Evolutionary conservation across 768 basidiomycete species (phyloP), one percentile per base, ranked within the genome.

Genomic region (Boletus reticulatus): DNA sequence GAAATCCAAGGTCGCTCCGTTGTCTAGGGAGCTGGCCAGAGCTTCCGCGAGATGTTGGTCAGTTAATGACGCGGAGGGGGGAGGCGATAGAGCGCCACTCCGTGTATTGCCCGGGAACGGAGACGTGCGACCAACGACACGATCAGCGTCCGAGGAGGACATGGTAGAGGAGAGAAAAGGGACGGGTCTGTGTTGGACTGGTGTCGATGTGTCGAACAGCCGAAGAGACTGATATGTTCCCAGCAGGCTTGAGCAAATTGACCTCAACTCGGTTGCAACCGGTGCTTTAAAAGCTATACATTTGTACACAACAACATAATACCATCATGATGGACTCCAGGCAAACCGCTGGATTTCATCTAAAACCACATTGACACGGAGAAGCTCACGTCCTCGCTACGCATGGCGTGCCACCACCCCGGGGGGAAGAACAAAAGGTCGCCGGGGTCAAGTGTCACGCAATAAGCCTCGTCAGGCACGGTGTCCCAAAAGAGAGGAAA

Each of bases 401-500:
- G 82, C 89, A 93, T 90, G 17, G 87, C 88, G 70, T 96, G 93
- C 93, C 93, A 96, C 93, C 93, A 96, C 29, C 90, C 86, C 5
- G 90, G 88, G 19, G 96, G 96, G 61, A 98, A 87, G 67, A 90
- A 89, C 43, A 98, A 74, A 43, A 95, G 53, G 71, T 98, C 96
- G 0, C 95, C 96, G 1, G 94, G 86, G 51, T 78, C 74, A 2
- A 98, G 76, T 1, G 83, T 84, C 32, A 80, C 81, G 46, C 77
- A 76, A 71, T 80, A 77, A 2, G 93, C 87, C 20, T 73, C 48
- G 9, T 84, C 84, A 22, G 80, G 78, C 20, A 87, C 91, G 0
- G 78, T 55, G 17, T 73, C 61, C 71, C 76, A 76, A 65, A 91
- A 94, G 12, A 75, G 67, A 5, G 83, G 80, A 60, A 79, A 82